These are phyloP conservation scores for Saccharomycopsis selenospora DNA, from an alignment of 805 yeast genomes.

Conservation along the genomic window DNA sequence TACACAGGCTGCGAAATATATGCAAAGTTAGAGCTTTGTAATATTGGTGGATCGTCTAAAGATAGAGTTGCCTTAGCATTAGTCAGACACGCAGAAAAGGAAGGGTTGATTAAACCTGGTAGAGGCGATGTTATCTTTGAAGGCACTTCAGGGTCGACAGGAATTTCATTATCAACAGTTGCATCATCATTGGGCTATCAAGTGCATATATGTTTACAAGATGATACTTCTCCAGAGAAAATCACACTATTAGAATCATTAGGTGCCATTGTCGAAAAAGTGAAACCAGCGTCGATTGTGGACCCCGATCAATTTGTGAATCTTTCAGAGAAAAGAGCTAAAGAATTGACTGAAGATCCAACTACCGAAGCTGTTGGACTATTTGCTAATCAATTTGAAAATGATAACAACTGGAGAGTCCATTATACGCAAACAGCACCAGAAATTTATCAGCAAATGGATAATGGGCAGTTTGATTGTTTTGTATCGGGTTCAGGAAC, in stretches of 20 bases:
- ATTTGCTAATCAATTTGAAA: constrained; percentile 95
- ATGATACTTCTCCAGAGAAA: constrained; percentile 86
- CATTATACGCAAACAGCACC: constrained; percentile 88
- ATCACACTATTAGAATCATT: constrained; percentile 58
- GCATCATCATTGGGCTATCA: constrained; percentile 82
- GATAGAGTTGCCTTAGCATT: constrained; percentile 90
- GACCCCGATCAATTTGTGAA: constrained; percentile 92
- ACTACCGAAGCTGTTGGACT: constrained; percentile 47
- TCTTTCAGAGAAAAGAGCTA: constrained; percentile 66
- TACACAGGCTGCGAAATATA: constrained; percentile 75
- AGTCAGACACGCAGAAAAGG: constrained; percentile 56
- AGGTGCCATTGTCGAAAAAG: constrained; percentile 81
- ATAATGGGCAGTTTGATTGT: constrained; percentile 50
- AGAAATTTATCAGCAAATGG: constrained; percentile 74
- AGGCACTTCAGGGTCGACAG: constrained; percentile 97
- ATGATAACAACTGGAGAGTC: constrained; percentile 79
- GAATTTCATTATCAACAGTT: constrained; percentile 87
- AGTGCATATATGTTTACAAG: constrained; percentile 91
- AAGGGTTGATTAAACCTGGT: constrained; percentile 51
- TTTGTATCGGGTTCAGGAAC: constrained; percentile 94
- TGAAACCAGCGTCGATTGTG: constrained; percentile 90
- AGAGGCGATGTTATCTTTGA: constrained; percentile 76
- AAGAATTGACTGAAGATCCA: constrained; percentile 33
- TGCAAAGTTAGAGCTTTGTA: constrained; percentile 78
- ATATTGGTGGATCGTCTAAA: constrained; percentile 95